Evolutionary conservation across 306 rosid genomes (phyloP).

Genomic region (Inga leiocalycina): DNA sequence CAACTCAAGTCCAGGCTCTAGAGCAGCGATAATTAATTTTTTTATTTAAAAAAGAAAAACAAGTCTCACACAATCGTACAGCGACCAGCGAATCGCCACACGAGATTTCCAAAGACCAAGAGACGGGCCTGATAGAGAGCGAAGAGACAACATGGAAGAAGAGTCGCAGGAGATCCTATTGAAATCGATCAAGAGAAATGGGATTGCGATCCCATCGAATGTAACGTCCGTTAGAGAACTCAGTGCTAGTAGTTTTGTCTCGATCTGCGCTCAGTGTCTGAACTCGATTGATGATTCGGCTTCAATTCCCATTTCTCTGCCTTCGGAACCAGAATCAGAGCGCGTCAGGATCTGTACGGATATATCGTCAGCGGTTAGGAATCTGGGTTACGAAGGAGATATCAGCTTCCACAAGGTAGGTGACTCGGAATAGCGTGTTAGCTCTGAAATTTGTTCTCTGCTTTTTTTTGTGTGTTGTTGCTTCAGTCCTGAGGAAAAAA

Average conservation of each 20-base stretch:
- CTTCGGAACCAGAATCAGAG: slow-evolving; percentile 50
- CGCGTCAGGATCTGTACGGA: slow-evolving; percentile 53
- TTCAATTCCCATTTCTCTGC: slow-evolving; percentile 47
- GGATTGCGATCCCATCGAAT: slow-evolving; percentile 42
- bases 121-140: background rate
- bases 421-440: background rate
- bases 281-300: slow-evolving; percentile 36
- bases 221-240: slow-evolving; percentile 45
- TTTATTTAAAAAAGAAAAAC: too few relatives aligned
- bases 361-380: slow-evolving; percentile 48
- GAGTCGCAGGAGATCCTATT: slow-evolving; percentile 48
- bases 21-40: too few relatives aligned
- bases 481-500: slow-evolving; percentile 1
- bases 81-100: too few relatives aligned
- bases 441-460: background rate
- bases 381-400: slow-evolving; percentile 56
- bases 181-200: slow-evolving; percentile 39
- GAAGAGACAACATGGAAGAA: slow-evolving; percentile 40
- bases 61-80: too few relatives aligned
- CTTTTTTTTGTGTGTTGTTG: background rate
- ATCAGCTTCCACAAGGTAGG: slow-evolving; percentile 62
- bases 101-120: too few relatives aligned
- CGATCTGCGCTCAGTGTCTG: slow-evolving; percentile 57
- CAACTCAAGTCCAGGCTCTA: too few relatives aligned
- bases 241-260: slow-evolving; percentile 40